Evolutionary conservation across 495 filamentous ascomycete genomes (phyloP), one percentile per base, ranked within the genome.

Genomic region (Friedmanniomyces simplex): DNA sequence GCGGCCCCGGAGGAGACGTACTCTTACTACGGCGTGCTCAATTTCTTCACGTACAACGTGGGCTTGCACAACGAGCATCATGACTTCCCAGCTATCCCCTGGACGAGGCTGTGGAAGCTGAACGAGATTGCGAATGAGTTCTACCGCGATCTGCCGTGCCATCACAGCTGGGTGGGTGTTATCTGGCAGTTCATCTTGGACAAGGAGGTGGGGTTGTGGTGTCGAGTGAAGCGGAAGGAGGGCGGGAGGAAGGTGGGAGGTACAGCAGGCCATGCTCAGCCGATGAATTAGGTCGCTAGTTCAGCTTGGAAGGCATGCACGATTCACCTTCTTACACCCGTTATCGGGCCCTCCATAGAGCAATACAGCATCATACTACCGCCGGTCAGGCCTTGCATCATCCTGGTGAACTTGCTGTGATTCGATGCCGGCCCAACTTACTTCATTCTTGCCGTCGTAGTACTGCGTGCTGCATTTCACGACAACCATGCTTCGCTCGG

Each of bases 41-140:
- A 99, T 71, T 70, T 90, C 50, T 71, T 99, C 20, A 95, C 91
- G 0, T 99, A 96, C 72, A 97, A 99, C 61, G 93, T 99, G 11
- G 93, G 93, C 18, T 70, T 95, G 62, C 93, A 99, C 69, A 99
- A 99, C 65, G 93, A 99, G 74, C 93, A 98, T 71, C 93, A 99
- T 66, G 93, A 98, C 69, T 98, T 98, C 74, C 93, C 93, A 22
- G 93, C 94, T 22, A 80, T 98, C 50, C 91, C 93, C 1, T 99
- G 93, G 93, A 96, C 89, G 2, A 75, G 82, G 7, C 76, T 99
- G 24, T 84, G 85, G 2, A 72, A 70, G 61, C 72, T 99, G 54
- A 79, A 88, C 66, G 70, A 79, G 58, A 85, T 95, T n/a, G 93
- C 93, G 10, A 78, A 75, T 54, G 93, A 97, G 70, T 99, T 96